Percentiles rank a stretch among this genome's conserved stretches.
phyloP scores from a whole-genome alignment of 208 protist species.

The Crithidia expoeki region DNA sequence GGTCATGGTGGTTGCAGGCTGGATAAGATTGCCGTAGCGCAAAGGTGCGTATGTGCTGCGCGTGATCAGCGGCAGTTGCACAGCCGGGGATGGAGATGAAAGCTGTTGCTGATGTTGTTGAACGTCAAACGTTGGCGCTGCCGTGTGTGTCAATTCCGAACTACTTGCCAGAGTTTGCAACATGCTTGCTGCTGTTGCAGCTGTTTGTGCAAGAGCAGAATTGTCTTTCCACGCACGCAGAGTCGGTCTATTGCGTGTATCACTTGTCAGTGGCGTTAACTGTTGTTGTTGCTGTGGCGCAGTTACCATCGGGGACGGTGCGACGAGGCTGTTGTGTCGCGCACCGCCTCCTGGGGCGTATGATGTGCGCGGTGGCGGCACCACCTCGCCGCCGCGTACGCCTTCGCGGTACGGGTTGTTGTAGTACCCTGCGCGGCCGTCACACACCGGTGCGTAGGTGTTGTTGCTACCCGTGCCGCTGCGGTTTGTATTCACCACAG shows the following conservation, averaged over 20 bases:
- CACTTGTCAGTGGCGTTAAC: neutral
- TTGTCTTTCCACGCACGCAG: conserved; percentile 10
- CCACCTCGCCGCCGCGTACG: conserved; percentile 3
- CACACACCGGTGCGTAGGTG: neutral
- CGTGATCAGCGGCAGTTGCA: neutral
- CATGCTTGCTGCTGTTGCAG: conserved; percentile 3
- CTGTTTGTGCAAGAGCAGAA: neutral
- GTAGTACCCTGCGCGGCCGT: neutral
- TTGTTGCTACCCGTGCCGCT: neutral
- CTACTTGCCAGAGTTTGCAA: neutral
- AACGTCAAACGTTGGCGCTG: neutral
- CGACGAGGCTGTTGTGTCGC: conserved; percentile 20
- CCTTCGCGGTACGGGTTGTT: conserved; percentile 23
- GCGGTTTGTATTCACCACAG: neutral
- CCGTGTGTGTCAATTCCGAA: neutral
- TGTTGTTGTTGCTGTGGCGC: neutral
- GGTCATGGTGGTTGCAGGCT: neutral
- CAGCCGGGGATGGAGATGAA: neutral
- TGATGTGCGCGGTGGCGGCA: conserved; percentile 26
- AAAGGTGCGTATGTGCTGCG: conserved; percentile 39
- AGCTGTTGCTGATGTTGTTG: conserved; percentile 5
- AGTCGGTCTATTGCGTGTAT: neutral
- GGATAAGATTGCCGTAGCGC: conserved; percentile 28
- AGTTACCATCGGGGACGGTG: neutral
- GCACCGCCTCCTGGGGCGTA: conserved; percentile 34